Percentiles rank a stretch among this genome's conserved stretches.
phyloP scores from a whole-genome alignment of 2,329 filamentous ascomycete species.

The Neofusicoccum laricinum region DNA sequence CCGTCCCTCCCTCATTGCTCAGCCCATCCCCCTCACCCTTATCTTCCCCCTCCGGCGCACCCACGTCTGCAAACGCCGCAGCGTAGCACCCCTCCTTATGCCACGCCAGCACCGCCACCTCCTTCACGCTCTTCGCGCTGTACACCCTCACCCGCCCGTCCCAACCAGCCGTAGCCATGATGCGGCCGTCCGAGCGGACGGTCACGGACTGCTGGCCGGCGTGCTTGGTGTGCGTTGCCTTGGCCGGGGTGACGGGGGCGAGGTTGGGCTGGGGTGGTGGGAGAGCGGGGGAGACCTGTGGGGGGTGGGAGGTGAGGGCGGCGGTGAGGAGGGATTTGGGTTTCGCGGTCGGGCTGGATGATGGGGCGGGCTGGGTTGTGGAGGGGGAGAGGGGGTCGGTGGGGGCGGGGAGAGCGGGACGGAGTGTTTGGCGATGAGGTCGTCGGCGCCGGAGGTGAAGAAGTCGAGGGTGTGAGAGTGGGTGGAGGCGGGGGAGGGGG shows the following conservation, averaged over 20 bases:
- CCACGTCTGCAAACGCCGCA: constrained; percentile 63
- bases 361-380: neutral
- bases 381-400: constrained; percentile 7
- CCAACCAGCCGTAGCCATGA: constrained; percentile 93
- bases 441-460: constrained; percentile 79
- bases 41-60: neutral
- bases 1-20: constrained; percentile 1
- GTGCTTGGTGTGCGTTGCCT: constrained; percentile 74
- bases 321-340: constrained; percentile 2
- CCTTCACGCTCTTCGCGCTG: constrained; percentile 73
- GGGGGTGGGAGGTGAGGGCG: neutral
- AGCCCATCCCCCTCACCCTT: neutral
- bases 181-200: constrained; percentile 73
- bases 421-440: constrained; percentile 70
- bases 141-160: constrained; percentile 81
- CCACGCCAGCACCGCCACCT: constrained; percentile 92
- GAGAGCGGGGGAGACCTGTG: constrained; percentile 47
- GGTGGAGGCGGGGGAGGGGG: constrained; percentile 30
- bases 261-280: constrained; percentile 38
- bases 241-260: constrained; percentile 30
- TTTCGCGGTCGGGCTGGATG: neutral
- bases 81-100: constrained; percentile 86
- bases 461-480: constrained; percentile 51
- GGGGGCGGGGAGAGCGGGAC: constrained; percentile 36
- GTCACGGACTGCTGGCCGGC: constrained; percentile 80